Base-by-base conservation (phyloP, 805 yeast species). In the Cyberlindnera amylophila region DNA sequence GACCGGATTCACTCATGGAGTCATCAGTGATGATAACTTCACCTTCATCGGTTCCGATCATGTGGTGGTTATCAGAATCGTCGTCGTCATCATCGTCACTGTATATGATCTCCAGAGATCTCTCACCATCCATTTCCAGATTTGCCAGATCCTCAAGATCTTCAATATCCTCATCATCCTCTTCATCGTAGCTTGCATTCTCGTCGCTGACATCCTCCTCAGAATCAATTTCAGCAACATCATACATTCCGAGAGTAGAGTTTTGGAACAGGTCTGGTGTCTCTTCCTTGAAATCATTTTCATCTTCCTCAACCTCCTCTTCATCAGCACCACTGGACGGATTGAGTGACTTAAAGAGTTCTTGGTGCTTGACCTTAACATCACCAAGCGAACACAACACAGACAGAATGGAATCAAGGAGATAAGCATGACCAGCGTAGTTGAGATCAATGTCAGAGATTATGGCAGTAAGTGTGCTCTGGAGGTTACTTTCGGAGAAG, bases 171-270 rank as follows among this genome's bases (percentile, higher is more conserved):
- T 41, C 45, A 11, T 46, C 52, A 27, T 63, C 75, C 41, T 67
- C 75, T 8, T 69, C 75, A 38, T 69, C 64, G 43, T 69, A 70
- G 9, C 67, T 69, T 5, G 70, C 80, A 24, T 69, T 77, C 19
- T 69, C 73, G 32, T 72, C 79, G 18, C 69, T 76, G n/a, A 69
- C 77, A 8, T 75, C 81, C 11, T 77, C 83, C 27, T 80, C 84
- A 34, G 77, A 76, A 49, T 79, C 83, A 28, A 76, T 73, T 39
- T 82, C 93, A 27, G 74, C 86, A 31, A 86, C 81, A 53, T 91
- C 97, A 59, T 84, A 91, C 95, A 91, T 90, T 2, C 96, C 97
- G 32, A 91, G 69, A 0, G 97, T 86, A 0, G 97, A 90, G 58
- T 93, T 90, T 31, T 83, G 70, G 62, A 91, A 80, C 55, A 90